phyloP scores from a whole-genome alignment of 2,329 filamentous ascomycete genomes.

The Alternaria sp. region DNA sequence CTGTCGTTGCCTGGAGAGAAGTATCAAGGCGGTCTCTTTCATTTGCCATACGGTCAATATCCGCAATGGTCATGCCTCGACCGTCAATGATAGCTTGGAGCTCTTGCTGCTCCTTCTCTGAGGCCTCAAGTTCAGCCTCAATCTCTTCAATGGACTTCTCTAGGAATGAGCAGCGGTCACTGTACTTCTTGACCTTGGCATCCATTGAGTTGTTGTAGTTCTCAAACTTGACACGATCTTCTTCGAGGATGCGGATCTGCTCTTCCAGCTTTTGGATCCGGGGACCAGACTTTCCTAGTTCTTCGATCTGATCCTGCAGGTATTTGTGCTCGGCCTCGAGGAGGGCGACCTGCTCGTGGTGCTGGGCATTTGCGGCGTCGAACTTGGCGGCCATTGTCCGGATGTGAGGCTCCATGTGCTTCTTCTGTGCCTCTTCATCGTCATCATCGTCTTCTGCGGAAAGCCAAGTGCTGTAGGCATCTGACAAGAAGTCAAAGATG shows the following conservation, averaged over 20 bases:
- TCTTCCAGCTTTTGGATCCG: constrained; percentile 85
- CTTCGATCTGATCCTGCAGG: constrained; percentile 84
- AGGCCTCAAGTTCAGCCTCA: constrained; percentile 81
- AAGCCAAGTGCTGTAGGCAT: constrained; percentile 92
- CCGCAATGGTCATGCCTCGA: constrained; percentile 93
- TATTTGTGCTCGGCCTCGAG: constrained; percentile 86
- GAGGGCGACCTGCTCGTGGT: constrained; percentile 80
- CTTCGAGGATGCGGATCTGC: constrained; percentile 90
- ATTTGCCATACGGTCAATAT: constrained; percentile 98
- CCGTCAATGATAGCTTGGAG: constrained; percentile 88
- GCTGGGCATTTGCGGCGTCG: constrained; percentile 81
- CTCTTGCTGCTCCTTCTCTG: constrained; percentile 76
- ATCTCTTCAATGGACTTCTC: constrained; percentile 85
- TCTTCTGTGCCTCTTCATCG: constrained; percentile 74
- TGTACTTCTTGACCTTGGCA: constrained; percentile 87
- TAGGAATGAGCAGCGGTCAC: constrained; percentile 78
- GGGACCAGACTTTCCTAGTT: constrained; percentile 84
- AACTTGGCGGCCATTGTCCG: constrained; percentile 88
- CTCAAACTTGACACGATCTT: constrained; percentile 94
- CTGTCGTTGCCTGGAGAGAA: constrained; percentile 77
- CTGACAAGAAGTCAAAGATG: constrained; percentile 89
- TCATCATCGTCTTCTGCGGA: constrained; percentile 78
- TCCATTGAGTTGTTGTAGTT: constrained; percentile 88
- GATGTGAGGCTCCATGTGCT: constrained; percentile 79
- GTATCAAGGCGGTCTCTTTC: constrained; percentile 94